phyloP scores from a whole-genome alignment of 495 filamentous ascomycete species.

The Lasiosphaeria hispida region DNA sequence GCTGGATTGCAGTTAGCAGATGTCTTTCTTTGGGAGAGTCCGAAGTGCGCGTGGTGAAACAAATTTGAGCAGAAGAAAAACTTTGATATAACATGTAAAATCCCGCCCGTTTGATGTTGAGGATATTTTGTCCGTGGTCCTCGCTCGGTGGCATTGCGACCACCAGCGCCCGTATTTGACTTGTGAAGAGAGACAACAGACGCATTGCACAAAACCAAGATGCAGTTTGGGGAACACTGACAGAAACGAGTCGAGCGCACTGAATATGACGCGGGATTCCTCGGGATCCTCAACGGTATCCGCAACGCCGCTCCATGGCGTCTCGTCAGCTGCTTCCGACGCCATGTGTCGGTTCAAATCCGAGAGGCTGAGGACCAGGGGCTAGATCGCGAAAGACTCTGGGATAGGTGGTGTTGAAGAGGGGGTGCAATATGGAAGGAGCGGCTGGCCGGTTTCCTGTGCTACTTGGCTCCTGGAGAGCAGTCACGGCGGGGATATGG shows the following conservation, averaged over 20 bases:
- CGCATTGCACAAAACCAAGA: neutral
- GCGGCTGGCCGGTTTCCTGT: no score
- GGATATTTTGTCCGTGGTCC: no score
- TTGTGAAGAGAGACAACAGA: neutral
- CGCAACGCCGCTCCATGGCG: conserved; percentile 57
- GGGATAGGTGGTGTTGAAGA: neutral
- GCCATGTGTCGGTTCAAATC: neutral
- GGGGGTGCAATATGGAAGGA: neutral
- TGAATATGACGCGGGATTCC: conserved; percentile 71
- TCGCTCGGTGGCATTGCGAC: no score
- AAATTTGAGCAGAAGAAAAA: neutral
- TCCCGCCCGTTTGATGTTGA: no score
- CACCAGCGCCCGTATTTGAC: no score
- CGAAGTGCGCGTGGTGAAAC: neutral
- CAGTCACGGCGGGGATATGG: no score
- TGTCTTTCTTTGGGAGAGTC: neutral
- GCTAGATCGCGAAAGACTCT: neutral
- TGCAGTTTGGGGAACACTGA: conserved; percentile 44
- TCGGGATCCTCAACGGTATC: conserved; percentile 67
- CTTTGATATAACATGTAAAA: no score
- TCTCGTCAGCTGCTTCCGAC: conserved; percentile 23
- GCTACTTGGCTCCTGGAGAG: no score
- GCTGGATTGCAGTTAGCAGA: conserved; percentile 40
- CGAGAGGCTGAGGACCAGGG: neutral
- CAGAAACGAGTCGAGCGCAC: conserved; percentile 82